A percentile compares a stretch with the other conserved stretches of the same genome.
Conservation (phyloP, 345 rosid genomes). For the Pugionium cornutum region DNA sequence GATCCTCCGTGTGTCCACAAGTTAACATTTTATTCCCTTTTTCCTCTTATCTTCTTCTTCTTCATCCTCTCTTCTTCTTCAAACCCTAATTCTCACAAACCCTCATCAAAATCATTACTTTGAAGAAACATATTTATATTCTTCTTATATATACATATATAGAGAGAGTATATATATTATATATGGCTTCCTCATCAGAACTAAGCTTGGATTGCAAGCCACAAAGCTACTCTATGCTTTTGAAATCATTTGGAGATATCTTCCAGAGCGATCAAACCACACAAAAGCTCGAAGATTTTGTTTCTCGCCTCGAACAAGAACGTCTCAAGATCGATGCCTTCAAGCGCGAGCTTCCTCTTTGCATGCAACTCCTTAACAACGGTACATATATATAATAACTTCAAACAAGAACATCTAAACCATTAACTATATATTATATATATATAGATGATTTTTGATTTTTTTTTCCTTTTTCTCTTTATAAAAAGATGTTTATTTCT, state of each 20-base stretch:
- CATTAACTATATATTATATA: slow-evolving; percentile 12
- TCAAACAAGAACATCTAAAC: slow-evolving; percentile 3
- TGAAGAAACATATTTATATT: background rate
- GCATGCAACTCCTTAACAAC: slow-evolving; percentile 97
- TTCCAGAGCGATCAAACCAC: slow-evolving; percentile 51
- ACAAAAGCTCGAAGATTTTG: slow-evolving; percentile 83
- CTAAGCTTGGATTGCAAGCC: slow-evolving; percentile 83
- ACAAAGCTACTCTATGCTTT: slow-evolving; percentile 79
- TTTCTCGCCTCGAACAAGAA: slow-evolving; percentile 84
- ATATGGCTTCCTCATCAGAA: slow-evolving; percentile 81
- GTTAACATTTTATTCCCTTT: slow-evolving; percentile 40
- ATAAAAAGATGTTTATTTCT: slow-evolving; percentile 36
- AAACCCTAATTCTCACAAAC: slow-evolving; percentile 40
- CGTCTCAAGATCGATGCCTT: slow-evolving; percentile 95
- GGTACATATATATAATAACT: slow-evolving; percentile 61
- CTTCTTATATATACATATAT: slow-evolving; percentile 20
- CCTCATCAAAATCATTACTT: slow-evolving; percentile 11
- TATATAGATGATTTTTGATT: slow-evolving; percentile 25
- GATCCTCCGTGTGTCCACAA: slow-evolving; percentile 46
- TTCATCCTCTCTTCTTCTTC: slow-evolving; percentile 19
- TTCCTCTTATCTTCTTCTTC: slow-evolving; percentile 16
- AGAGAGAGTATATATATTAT: slow-evolving; percentile 15
- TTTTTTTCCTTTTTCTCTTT: slow-evolving; percentile 21
- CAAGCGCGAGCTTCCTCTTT: slow-evolving; percentile 98
- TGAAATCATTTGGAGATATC: slow-evolving; percentile 83